Base-by-base conservation (phyloP, 352 stramenopile species). In the Globisporangium parvum region DNA sequence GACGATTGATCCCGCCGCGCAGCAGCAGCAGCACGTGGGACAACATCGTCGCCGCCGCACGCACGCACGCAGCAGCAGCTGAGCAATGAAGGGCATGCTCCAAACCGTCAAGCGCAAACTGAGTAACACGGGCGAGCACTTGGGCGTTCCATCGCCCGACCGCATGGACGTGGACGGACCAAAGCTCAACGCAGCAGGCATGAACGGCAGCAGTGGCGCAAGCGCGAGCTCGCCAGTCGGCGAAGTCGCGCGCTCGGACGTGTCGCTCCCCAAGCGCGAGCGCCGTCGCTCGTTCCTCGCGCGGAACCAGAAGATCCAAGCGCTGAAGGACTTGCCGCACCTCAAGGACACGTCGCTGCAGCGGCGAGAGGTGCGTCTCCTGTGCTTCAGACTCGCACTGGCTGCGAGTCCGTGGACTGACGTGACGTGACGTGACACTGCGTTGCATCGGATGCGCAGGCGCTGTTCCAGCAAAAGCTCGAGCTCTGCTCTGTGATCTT, bases 381-480 rank as follows among this genome's bases (percentile, higher is more conserved):
- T 46, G 24, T 63, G 51, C 41, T 41, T 41, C 2, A 17, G 18
- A 28, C 28, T 26, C 4, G 17, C n/a, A 24, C 31, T 26, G 28
- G 24, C 5, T 46, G 6, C 37, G 12, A 28, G 33, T 21, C 20
- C 9, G 14, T 45, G 9, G 18, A 15, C 20, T 8, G 18, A 47
- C 20, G n/a, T n/a, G n/a, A n/a, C n/a, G n/a, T 14, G n/a, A 24
- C 6, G 6, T 47, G 6, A n/a, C 39, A 44, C 39, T 44, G 6
- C 17, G 5, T 53, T 45, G 35, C 23, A 58, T 33, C 17, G 20
- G 46, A 17, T 46, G 20, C 21, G 1, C 49, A 98, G 80, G 87
- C 95, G 57, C 70, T 99, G 4, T 99, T 99, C 65, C 88, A 97
- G 70, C 80, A 96, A 55, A 99, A 99, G 70, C 75, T 99, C 15